Conservation (phyloP, 805 yeast genomes). For the Myxozyma geophila region DNA sequence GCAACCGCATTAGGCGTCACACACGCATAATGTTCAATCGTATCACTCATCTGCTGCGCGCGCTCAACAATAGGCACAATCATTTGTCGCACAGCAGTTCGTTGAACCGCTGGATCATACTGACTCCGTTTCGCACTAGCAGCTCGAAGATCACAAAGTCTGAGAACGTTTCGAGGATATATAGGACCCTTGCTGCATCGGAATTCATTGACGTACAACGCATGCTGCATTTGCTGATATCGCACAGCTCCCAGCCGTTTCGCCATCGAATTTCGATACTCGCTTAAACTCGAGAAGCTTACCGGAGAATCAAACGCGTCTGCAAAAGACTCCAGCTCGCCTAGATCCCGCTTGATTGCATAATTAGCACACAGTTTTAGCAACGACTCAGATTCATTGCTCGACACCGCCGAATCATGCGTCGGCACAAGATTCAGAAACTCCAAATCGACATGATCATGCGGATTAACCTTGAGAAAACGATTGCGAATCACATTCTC, state of each 20-base stretch:
- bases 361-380: conserved; percentile 21
- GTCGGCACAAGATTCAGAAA: conserved; percentile 67
- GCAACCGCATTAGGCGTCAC: conserved; percentile 87
- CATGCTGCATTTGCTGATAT: conserved; percentile 59
- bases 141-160: conserved; percentile 5
- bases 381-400: conserved; percentile 17
- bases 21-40: conserved; percentile 76
- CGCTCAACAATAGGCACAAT: conserved; percentile 42
- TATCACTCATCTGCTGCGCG: conserved; percentile 50
- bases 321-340: conserved; percentile 1
- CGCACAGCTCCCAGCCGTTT: conserved; percentile 57
- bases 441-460: conserved; percentile 52
- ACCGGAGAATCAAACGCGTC: conserved; percentile 19
- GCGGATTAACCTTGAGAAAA: conserved; percentile 42
- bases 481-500: conserved; percentile 50
- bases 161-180: conserved; percentile 52
- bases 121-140: neutral
- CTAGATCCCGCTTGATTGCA: conserved; percentile 49
- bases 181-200: conserved; percentile 70
- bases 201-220: conserved; percentile 64
- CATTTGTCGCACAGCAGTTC: conserved; percentile 11
- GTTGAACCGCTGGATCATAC: conserved; percentile 19
- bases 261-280: conserved; percentile 63
- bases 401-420: conserved; percentile 53
- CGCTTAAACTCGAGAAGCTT: conserved; percentile 45